phyloP scores from a whole-genome alignment of 208 protist genomes.

The Vickermania ingenoplastis region DNA sequence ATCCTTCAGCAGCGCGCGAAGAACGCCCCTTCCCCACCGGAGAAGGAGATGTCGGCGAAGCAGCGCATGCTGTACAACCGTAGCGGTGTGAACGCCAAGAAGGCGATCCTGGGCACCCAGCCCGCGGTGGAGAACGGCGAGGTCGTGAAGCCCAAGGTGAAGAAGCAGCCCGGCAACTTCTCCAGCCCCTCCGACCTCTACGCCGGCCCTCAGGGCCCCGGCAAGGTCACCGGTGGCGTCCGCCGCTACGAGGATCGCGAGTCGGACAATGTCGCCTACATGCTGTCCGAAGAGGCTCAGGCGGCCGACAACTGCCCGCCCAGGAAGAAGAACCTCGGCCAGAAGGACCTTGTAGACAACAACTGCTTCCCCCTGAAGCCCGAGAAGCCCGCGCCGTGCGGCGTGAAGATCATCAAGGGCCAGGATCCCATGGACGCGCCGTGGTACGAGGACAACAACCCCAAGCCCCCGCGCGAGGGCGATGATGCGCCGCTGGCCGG shows the following conservation, averaged over 20 bases:
- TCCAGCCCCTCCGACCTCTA: conserved; percentile 48
- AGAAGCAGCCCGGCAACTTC: conserved; percentile 19
- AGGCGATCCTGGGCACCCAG: conserved; percentile 11
- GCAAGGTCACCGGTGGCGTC: conserved; percentile 36
- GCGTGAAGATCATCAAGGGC: conserved; percentile 20
- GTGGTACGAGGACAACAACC: conserved; percentile 52
- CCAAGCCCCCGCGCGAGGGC: conserved; percentile 24
- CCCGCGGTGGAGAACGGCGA: neutral
- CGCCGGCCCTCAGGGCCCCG: conserved; percentile 50
- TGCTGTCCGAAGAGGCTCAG: conserved; percentile 67
- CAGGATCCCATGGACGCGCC: conserved; percentile 30
- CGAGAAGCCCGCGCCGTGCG: conserved; percentile 25
- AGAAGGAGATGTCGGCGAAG: conserved; percentile 18
- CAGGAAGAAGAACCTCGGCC: conserved; percentile 4
- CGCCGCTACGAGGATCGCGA: conserved; percentile 52
- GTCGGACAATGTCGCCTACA: conserved; percentile 37
- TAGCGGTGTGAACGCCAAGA: conserved; percentile 25
- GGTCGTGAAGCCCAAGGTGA: conserved; percentile 1
- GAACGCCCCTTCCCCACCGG: conserved; percentile 7
- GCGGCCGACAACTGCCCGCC: conserved; percentile 17
- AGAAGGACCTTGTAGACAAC: conserved; percentile 16
- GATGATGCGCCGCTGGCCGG: conserved; percentile 6
- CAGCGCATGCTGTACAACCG: conserved; percentile 14
- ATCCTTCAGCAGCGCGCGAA: neutral
- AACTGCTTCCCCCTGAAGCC: conserved; percentile 26